Evolutionary conservation across 805 yeast genomes (phyloP).

Genomic region (Ogataea degrootiae): DNA sequence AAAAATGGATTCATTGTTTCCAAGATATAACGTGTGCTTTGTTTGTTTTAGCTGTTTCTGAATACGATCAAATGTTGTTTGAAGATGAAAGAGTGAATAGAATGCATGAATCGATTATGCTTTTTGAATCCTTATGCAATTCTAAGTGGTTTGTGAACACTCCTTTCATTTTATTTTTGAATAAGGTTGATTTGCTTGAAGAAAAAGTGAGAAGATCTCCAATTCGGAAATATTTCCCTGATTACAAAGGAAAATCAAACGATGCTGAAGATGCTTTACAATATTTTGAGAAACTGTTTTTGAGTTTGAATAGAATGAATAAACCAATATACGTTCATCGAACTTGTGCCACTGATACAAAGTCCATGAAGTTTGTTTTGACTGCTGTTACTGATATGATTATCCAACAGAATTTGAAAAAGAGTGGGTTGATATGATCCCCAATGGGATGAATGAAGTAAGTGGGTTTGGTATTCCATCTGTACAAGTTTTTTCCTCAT

Average conservation of each 20-base stretch:
- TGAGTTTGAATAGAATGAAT: constrained; percentile 55
- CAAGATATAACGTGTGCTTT: constrained; percentile 84
- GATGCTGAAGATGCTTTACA: constrained; percentile 63
- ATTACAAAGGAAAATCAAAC: constrained; percentile 60
- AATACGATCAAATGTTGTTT: constrained; percentile 86
- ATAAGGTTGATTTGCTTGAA: constrained; percentile 80
- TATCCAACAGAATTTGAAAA: constrained; percentile 73
- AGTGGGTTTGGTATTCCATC: no score
- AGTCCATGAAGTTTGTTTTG: constrained; percentile 83
- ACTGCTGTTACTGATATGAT: constrained; percentile 91
- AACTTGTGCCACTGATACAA: constrained; percentile 93
- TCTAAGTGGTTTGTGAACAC: constrained; percentile 81
- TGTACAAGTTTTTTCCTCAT: no score
- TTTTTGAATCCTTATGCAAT: constrained; percentile 80
- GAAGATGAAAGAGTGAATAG: constrained; percentile 88
- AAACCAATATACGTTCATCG: constrained; percentile 85
- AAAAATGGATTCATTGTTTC: constrained; percentile 93
- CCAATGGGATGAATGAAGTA: no score
- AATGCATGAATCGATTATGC: constrained; percentile 81
- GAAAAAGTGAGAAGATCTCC: constrained; percentile 65
- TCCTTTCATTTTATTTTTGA: constrained; percentile 84
- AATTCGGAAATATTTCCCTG: constrained; percentile 70
- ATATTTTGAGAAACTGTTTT: constrained; percentile 66
- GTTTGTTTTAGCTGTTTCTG: constrained; percentile 85
- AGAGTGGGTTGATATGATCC: constrained; percentile 62